Base-by-base conservation (phyloP, 441 rosid species). In the Omphalea diandra region DNA sequence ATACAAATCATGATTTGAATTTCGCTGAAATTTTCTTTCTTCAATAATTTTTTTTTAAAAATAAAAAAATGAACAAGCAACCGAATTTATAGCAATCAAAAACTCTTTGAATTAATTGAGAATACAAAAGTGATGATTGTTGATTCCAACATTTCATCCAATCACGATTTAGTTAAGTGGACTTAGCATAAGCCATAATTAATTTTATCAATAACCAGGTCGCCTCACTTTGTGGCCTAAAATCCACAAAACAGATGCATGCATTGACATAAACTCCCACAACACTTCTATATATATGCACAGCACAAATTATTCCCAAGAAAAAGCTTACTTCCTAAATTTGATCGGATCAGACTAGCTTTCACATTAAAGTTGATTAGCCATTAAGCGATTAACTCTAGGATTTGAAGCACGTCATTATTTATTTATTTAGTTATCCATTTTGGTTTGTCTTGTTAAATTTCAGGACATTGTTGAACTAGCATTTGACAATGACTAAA, bases 401-500 rank as follows among this genome's bases (percentile, higher is more conserved):
- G 22, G 5, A 40, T 22, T 64, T 41, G 1, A 62, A 62, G 54
- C 17, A 4, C 5, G n/a, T 26, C 2, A 12, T 14, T 43, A 26
- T 40, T 26, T 4, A 0, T 40, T 63, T 15, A 63, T 12, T 24
- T 3, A 29, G n/a, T 14, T 8, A 4, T 31, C 11, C 18, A 47
- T 12, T 3, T 31, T 33, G 8, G 12, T 36, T 12, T 14, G 1
- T 31, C 11, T 17, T 47, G 22, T 52, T 63, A 3, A 8, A 18
- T 17, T 44, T 63, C 68, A 64, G 47, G 26, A 11, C 27, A 70
- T 18, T 57, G n/a, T n/a, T 65, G 22, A 76, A 58, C 38, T 53
- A 76, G 61, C 44, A 72, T 44, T 65, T 73, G 73, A 71, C 47
- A 60, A 70, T n/a, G 74, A 64, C 43, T 31, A 63, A 27, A 17